Percentiles rank a stretch among this genome's conserved stretches.
phyloP scores from a whole-genome alignment of 192 early-diverging fungal genomes.

The Coemansia sp. region DNA sequence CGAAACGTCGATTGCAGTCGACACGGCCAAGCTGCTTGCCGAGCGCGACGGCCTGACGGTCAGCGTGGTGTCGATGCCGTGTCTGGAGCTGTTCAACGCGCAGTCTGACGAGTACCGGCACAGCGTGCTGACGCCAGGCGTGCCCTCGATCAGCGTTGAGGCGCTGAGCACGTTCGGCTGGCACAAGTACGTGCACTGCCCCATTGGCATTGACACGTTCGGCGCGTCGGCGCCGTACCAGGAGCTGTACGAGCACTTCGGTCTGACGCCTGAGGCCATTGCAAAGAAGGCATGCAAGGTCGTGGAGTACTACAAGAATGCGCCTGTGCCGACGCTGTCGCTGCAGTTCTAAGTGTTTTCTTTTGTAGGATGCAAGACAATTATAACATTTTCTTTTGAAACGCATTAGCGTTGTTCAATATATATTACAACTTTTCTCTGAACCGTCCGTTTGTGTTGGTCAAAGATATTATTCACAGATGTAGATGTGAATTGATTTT shows the following conservation, averaged over 20 bases:
- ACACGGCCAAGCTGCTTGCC: slow-evolving; percentile 74
- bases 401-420: background rate
- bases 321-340: slow-evolving; percentile 36
- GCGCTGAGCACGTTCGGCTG: slow-evolving; percentile 86
- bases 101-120: slow-evolving; percentile 80
- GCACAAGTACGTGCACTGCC: slow-evolving; percentile 85
- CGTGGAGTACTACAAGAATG: slow-evolving; percentile 68
- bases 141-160: slow-evolving; percentile 88
- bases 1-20: slow-evolving; percentile 85
- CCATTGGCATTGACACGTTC: slow-evolving; percentile 87
- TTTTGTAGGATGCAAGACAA: too few relatives aligned
- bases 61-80: slow-evolving; percentile 94
- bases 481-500: too few relatives aligned
- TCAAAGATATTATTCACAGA: too few relatives aligned
- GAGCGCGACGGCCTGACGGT: slow-evolving; percentile 55
- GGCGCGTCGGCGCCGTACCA: slow-evolving; percentile 81
- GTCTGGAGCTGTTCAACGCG: slow-evolving; percentile 81
- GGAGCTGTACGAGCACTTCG: slow-evolving; percentile 83
- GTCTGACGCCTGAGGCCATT: slow-evolving; percentile 72
- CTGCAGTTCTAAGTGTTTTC: slow-evolving; percentile 22
- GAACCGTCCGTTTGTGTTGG: too few relatives aligned
- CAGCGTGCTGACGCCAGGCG: slow-evolving; percentile 71
- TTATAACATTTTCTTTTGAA: too few relatives aligned
- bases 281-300: slow-evolving; percentile 76
- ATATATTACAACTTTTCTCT: too few relatives aligned